Evolutionary conservation across 768 basidiomycete species (phyloP).

Genomic region (Russula griseocarnosa): DNA sequence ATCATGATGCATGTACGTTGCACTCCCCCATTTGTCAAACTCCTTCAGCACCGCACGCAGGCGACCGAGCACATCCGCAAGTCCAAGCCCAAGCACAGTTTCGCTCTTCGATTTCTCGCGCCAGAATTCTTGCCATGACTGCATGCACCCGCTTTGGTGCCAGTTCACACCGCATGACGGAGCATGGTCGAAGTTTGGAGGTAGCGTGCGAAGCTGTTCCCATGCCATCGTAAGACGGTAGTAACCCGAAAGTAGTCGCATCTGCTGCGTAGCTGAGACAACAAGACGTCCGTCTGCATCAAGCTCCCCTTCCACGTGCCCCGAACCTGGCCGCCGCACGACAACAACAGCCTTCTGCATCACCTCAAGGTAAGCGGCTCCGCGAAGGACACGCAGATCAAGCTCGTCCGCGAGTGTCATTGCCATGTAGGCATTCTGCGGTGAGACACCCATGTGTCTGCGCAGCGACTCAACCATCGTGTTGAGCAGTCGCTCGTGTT

Average conservation of each 20-base stretch:
- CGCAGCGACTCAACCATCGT: constrained; percentile 57
- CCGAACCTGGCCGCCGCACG: constrained; percentile 29
- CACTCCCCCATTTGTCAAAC: constrained; percentile 65
- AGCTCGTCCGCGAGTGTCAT: constrained; percentile 73
- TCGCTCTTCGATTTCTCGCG: constrained; percentile 68
- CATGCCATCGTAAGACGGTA: constrained; percentile 62
- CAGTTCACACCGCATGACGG: constrained; percentile 60
- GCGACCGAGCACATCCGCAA: constrained; percentile 65
- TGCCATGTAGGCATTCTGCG: constrained; percentile 66
- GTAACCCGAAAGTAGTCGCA: constrained; percentile 65
- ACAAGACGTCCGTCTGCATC: constrained; percentile 47
- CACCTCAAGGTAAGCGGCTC: constrained; percentile 68
- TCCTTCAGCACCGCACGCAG: constrained; percentile 60
- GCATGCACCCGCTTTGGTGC: constrained; percentile 68
- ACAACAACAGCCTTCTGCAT: constrained; percentile 56
- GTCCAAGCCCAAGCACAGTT: constrained; percentile 51
- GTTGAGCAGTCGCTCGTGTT: constrained; percentile 54
- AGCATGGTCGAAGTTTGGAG: constrained; percentile 63
- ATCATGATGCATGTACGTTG: constrained; percentile 77
- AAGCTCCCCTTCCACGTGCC: constrained; percentile 26
- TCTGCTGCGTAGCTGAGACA: constrained; percentile 54
- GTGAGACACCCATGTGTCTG: constrained; percentile 57
- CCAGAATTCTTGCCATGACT: constrained; percentile 77
- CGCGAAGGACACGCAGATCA: constrained; percentile 53
- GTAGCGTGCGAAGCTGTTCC: constrained; percentile 56